Conservation (phyloP, 495 filamentous ascomycete species). For the Aspergillus olivimuriae region DNA sequence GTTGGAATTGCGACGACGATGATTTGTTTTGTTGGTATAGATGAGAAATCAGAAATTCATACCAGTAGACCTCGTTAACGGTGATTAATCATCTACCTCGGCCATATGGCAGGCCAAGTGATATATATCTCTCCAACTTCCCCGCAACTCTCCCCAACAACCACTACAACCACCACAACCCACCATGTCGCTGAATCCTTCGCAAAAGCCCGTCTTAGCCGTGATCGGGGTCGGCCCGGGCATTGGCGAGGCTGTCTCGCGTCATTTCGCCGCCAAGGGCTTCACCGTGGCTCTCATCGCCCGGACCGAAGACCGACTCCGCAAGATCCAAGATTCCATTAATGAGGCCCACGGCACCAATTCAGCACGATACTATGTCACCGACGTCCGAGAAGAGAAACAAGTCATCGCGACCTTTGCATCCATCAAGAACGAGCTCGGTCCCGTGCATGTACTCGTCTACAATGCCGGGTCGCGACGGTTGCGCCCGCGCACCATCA, state of each 20-base stretch:
- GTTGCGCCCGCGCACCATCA: slow-evolving; percentile 16
- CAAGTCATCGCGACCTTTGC: slow-evolving; percentile 16
- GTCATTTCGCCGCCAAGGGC: slow-evolving; percentile 20
- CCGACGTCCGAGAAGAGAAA: slow-evolving; percentile 18
- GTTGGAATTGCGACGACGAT: slow-evolving; percentile 3
- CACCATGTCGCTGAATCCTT: slow-evolving; percentile 16
- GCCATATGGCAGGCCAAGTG: background rate
- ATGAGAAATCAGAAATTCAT: background rate
- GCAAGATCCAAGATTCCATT: slow-evolving; percentile 15
- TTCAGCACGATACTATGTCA: slow-evolving; percentile 20
- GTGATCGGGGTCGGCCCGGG: slow-evolving; percentile 26
- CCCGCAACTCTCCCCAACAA: background rate
- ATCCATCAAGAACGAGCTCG: slow-evolving; percentile 17
- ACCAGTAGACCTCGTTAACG: background rate
- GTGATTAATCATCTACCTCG: slow-evolving; percentile 3
- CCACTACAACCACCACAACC: background rate
- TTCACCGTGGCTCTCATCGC: slow-evolving; percentile 23
- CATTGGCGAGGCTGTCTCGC: slow-evolving; percentile 26
- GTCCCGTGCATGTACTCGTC: slow-evolving; percentile 19
- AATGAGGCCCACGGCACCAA: slow-evolving; percentile 5
- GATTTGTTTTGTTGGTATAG: background rate
- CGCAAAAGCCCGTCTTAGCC: slow-evolving; percentile 20
- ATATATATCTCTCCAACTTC: background rate
- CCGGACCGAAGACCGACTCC: slow-evolving; percentile 22
- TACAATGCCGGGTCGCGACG: slow-evolving; percentile 26